These are phyloP conservation scores for Wickerhamomyces mucosus DNA, from an alignment of 805 yeast genomes.

Conservation along the genomic window DNA sequence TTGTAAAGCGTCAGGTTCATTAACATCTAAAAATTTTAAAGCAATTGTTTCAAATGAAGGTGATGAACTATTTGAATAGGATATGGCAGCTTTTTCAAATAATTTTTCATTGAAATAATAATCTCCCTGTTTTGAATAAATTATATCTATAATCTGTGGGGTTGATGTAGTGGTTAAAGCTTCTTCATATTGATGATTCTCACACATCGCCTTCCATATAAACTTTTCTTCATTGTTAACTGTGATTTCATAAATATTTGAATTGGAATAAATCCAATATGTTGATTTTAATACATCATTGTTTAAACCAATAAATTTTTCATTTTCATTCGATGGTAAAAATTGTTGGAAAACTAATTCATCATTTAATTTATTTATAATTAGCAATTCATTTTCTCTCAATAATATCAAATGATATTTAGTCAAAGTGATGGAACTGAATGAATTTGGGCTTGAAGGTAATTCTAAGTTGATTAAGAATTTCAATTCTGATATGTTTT, in stretches of 20 bases:
- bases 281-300: constrained; percentile 46
- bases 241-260: constrained; percentile 60
- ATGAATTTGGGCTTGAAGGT: constrained; percentile 25
- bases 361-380: constrained; percentile 44
- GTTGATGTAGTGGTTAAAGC: constrained; percentile 42
- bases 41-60: constrained; percentile 66
- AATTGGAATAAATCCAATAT: constrained; percentile 64
- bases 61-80: constrained; percentile 46
- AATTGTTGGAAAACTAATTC: constrained; percentile 33
- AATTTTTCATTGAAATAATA: constrained; percentile 26
- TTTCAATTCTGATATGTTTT: constrained; percentile 25
- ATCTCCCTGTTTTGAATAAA: constrained; percentile 48
- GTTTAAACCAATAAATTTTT: constrained; percentile 34
- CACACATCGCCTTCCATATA: constrained; percentile 62
- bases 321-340: constrained; percentile 25
- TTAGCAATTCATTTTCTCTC: constrained; percentile 30
- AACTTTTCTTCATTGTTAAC: constrained; percentile 60
- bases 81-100: constrained; percentile 37
- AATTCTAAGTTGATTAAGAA: constrained; percentile 31
- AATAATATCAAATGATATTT: constrained; percentile 45
- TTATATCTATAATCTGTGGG: constrained; percentile 32
- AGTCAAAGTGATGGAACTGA: constrained; percentile 33
- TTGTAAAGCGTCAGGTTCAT: constrained; percentile 34
- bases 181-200: constrained; percentile 45
- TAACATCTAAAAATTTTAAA: constrained; percentile 37